Base-by-base conservation (phyloP, 2,329 filamentous ascomycete genomes). In the Penicillium sp. region DNA sequence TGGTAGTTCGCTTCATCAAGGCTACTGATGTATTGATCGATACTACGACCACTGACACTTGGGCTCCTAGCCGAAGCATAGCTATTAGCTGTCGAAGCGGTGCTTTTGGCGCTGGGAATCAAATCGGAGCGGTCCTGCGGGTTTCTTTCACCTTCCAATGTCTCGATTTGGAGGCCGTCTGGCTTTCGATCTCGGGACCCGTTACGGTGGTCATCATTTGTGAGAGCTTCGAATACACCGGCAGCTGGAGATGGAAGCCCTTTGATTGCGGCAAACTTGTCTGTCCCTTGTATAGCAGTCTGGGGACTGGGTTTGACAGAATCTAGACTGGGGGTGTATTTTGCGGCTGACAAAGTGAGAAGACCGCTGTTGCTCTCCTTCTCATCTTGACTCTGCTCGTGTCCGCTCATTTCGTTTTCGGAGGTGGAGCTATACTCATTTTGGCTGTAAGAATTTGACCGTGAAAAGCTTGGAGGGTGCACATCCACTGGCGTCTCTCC, bases 1-100 rank as follows among this genome's bases (percentile, higher is more conserved):
- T 86, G 85, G 57, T 85, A 82, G 55, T 86, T 85, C 10, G 90
- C 89, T 49, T 90, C 84, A 34, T 96, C 91, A 1, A 96, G 76
- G 69, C 90, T 94, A 74, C 86, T 90, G 61, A 96, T 92, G 69
- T 94, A 95, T 61, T 92, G 87, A 63, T 95, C 89, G 35, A 90
- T 82, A 61, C 85, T 90, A 59, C 86, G 83, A 39, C 81, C 82
- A 63, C 84, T 87, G 11, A 82, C 77, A 58, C 82, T 84, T 42
- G 83, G 77, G 64, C 84, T 87, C 51, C 80, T 76, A 38, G 71
- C 78, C 47, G 72, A 78, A 60, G 76, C 81, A 53, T 80, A 81
- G 51, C 85, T 78, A 39, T 74, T 68, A 16, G 70, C 64, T 1
- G 75, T 76, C 4, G 72, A 73, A 32, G 73, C 69, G 39, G 66